A percentile compares a stretch with the other conserved stretches of the same genome.
Evolutionary conservation across 1,284 basidiomycete species (phyloP).

Genomic region (Phellopilus nigrolimitatus): DNA sequence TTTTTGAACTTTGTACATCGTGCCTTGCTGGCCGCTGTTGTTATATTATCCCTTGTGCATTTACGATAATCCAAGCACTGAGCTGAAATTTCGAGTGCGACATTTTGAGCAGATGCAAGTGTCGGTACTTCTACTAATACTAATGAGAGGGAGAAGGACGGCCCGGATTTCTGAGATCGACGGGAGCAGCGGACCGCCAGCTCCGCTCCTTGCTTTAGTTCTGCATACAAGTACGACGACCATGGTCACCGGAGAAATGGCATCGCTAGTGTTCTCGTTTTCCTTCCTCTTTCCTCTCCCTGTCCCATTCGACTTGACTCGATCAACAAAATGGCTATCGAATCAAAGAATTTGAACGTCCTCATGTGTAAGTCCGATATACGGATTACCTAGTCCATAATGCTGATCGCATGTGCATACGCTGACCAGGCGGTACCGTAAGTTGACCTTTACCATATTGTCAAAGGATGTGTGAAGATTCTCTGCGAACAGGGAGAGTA

Average conservation of each 20-base stretch:
- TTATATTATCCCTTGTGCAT: constrained; percentile 4
- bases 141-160: background rate
- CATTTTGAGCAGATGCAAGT: background rate
- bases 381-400: background rate
- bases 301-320: background rate
- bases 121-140: background rate
- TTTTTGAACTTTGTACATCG: background rate
- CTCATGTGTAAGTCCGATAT: constrained; percentile 59
- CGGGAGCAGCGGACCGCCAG: constrained; percentile 1
- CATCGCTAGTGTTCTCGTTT: background rate
- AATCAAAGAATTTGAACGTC: constrained; percentile 50
- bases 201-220: background rate
- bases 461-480: background rate
- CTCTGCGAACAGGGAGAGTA: constrained; percentile 65
- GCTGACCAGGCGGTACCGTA: constrained; percentile 57
- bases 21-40: background rate
- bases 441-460: constrained; percentile 23
- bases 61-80: background rate
- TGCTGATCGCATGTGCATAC: background rate
- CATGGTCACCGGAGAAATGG: constrained; percentile 10
- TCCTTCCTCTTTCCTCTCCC: background rate
- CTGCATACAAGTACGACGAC: too few species aligned
- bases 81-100: background rate
- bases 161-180: background rate
- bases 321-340: constrained; percentile 4